Percentiles rank a stretch among this genome's conserved stretches.
These are phyloP conservation scores for Phytophthora tubulina DNA, from an alignment of 352 stramenopile species.

Conservation along the genomic window DNA sequence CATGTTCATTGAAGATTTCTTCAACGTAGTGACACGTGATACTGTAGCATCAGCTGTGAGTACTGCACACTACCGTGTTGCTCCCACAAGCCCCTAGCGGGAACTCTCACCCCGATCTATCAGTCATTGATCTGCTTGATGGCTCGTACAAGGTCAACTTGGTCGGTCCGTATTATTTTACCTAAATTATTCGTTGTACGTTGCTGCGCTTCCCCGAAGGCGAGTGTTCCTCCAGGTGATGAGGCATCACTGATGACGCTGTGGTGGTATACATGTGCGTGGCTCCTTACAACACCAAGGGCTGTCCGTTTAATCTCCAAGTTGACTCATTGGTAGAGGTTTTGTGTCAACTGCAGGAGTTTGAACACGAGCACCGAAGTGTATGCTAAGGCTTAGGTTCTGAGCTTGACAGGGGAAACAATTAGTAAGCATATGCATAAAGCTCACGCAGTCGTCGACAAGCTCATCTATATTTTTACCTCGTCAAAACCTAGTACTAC, in stretches of 20 bases:
- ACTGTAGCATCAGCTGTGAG: slow-evolving; percentile 46
- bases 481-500: background rate
- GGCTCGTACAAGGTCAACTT: slow-evolving; percentile 56
- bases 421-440: too few species aligned
- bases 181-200: slow-evolving; percentile 50
- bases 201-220: slow-evolving; percentile 45
- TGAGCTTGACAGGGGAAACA: too few species aligned
- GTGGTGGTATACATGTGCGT: slow-evolving; percentile 40
- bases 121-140: slow-evolving; percentile 48
- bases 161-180: slow-evolving; percentile 33
- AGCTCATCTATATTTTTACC: slow-evolving; percentile 11
- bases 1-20: slow-evolving; percentile 6
- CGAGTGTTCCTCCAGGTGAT: slow-evolving; percentile 21
- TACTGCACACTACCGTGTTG: slow-evolving; percentile 47
- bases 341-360: slow-evolving; percentile 49
- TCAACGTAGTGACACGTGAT: slow-evolving; percentile 53
- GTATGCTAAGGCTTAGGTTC: background rate
- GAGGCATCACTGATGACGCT: background rate
- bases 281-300: slow-evolving; percentile 45
- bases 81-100: slow-evolving; percentile 44
- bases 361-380: slow-evolving; percentile 19
- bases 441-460: background rate
- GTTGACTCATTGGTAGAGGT: slow-evolving; percentile 45
- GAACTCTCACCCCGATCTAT: slow-evolving; percentile 21
- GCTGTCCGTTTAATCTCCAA: slow-evolving; percentile 55